A percentile compares a stretch with the other conserved stretches of the same genome.
These are phyloP conservation scores for Luzula sylvatica DNA, from an alignment of 176 grass and related monocot species.

Conservation along the genomic window DNA sequence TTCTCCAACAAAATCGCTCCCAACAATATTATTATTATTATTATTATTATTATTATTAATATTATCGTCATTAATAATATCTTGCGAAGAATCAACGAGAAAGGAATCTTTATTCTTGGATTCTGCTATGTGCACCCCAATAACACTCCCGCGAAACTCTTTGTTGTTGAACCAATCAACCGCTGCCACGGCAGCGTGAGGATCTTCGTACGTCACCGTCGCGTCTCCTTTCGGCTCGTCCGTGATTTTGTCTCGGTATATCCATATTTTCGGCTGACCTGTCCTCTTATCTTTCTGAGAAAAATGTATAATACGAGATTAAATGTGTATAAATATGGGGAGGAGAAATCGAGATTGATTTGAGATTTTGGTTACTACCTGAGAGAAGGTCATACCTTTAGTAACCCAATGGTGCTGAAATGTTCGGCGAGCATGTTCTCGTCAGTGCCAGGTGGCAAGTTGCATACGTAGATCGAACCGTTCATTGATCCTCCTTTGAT, in stretches of 20 bases:
- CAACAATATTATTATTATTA: constrained; percentile 36
- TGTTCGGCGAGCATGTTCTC: constrained; percentile 84
- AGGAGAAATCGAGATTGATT: too few relatives aligned
- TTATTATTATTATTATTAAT: constrained; percentile 15
- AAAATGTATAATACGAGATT: background rate
- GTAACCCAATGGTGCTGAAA: constrained; percentile 99
- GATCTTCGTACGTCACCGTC: constrained; percentile 86
- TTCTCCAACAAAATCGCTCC: constrained; percentile 21
- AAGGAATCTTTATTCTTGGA: constrained; percentile 62
- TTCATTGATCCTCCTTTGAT: constrained; percentile 35
- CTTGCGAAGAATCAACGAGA: constrained; percentile 6
- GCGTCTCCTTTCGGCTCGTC: constrained; percentile 96
- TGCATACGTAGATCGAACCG: constrained; percentile 80
- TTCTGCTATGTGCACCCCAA: constrained; percentile 82
- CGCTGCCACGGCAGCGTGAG: constrained; percentile 82
- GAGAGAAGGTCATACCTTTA: constrained; percentile 82
- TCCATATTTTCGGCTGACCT: constrained; percentile 80
- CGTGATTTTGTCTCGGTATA: constrained; percentile 83
- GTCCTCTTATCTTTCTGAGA: constrained; percentile 90
- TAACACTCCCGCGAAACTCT: constrained; percentile 72
- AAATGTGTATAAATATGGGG: too few relatives aligned
- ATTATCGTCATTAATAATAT: constrained; percentile 14
- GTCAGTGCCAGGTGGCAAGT: constrained; percentile 86
- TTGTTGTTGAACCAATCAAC: constrained; percentile 98
- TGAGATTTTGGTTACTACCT: constrained; percentile 34